Percentiles rank a stretch among this genome's conserved stretches.
These are phyloP conservation scores for Iris macrosiphon DNA, from an alignment of 106 monocot genomes.

Conservation along the genomic window DNA sequence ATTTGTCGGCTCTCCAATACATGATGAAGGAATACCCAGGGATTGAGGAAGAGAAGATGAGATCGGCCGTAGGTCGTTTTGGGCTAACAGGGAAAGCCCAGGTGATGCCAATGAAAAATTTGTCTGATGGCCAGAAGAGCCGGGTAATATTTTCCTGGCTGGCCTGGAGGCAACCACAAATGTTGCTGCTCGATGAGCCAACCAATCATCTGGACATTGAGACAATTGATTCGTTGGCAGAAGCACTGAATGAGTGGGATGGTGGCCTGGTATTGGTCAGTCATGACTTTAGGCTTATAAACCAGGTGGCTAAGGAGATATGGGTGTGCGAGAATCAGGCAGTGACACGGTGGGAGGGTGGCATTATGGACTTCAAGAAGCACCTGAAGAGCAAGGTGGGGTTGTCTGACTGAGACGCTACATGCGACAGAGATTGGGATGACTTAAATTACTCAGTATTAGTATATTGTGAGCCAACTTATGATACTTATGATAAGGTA, in stretches of 20 bases:
- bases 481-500: no score
- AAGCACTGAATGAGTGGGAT: constrained; percentile 78
- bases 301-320: constrained; percentile 78
- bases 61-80: constrained; percentile 71
- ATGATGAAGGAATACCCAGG: constrained; percentile 94
- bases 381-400: constrained; percentile 77
- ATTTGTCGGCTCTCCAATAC: constrained; percentile 77
- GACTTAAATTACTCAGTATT: no score
- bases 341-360: constrained; percentile 70
- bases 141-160: constrained; percentile 84
- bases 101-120: constrained; percentile 83
- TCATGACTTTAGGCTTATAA: constrained; percentile 83
- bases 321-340: constrained; percentile 88
- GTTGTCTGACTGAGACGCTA: no score
- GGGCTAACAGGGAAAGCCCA: constrained; percentile 81
- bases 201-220: constrained; percentile 89
- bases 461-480: no score
- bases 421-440: no score
- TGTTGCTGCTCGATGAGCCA: constrained; percentile 81
- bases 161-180: constrained; percentile 73
- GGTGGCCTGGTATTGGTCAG: constrained; percentile 85
- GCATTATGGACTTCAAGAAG: constrained; percentile 81
- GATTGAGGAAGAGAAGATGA: constrained; percentile 90
- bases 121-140: constrained; percentile 82
- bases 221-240: constrained; percentile 81